Percentiles rank a stretch among this genome's conserved stretches.
Conservation (phyloP, 345 rosid genomes). For the Brassica carinata region DNA sequence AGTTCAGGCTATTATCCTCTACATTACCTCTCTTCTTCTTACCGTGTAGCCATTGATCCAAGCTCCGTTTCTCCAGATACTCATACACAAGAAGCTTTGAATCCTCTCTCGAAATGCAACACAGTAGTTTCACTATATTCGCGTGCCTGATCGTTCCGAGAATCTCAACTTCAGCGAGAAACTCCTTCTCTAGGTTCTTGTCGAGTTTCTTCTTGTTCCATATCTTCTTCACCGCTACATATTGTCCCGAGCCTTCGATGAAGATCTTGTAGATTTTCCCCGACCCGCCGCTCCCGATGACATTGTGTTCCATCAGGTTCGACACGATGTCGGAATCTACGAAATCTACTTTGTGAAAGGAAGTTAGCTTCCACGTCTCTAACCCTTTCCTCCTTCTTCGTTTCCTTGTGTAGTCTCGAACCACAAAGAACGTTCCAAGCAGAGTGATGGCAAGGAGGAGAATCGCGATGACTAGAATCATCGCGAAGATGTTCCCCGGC, state of each 20-base stretch:
- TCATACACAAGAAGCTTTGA: conserved; percentile 93
- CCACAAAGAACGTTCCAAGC: conserved; percentile 43
- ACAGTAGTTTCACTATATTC: conserved; percentile 79
- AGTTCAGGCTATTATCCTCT: conserved; percentile 41
- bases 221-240: conserved; percentile 88
- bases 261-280: conserved; percentile 76
- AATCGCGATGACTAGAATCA: conserved; percentile 48
- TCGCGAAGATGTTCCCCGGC: conserved; percentile 50
- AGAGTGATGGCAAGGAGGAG: conserved; percentile 39
- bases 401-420: conserved; percentile 53
- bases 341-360: conserved; percentile 75
- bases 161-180: conserved; percentile 75
- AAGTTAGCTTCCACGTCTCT: conserved; percentile 76
- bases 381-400: conserved; percentile 36
- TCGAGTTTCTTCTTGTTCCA: conserved; percentile 60
- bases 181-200: conserved; percentile 67
- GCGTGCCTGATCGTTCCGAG: conserved; percentile 76
- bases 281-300: conserved; percentile 91
- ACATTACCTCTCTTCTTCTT: conserved; percentile 42
- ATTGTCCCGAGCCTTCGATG: conserved; percentile 45
- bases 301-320: conserved; percentile 65
- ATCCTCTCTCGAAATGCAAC: conserved; percentile 81
- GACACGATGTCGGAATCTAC: conserved; percentile 59
- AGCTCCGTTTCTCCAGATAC: conserved; percentile 83
- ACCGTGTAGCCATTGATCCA: conserved; percentile 85